These are phyloP conservation scores for Colletotrichum brevisporum DNA, from an alignment of 2,329 filamentous ascomycete species.

Conservation along the genomic window DNA sequence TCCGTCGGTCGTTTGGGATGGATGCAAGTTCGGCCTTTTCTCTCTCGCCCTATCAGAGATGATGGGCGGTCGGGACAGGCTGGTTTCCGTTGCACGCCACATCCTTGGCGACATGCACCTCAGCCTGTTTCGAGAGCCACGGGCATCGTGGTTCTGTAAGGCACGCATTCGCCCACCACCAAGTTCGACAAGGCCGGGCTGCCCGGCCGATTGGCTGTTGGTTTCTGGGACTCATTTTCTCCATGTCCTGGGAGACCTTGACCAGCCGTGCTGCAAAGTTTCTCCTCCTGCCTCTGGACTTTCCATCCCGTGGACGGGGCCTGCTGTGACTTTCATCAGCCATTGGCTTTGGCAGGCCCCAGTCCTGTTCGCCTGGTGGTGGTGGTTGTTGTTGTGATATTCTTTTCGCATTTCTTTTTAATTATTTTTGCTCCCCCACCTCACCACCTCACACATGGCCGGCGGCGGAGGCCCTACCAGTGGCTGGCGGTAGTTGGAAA, in stretches of 20 bases:
- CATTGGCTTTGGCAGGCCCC: no score
- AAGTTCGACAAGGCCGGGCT: slow-evolving; percentile 1
- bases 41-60: slow-evolving; percentile 5
- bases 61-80: slow-evolving; percentile 6
- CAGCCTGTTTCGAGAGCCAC: slow-evolving; percentile 24
- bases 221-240: neutral
- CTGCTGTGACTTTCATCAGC: neutral
- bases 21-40: slow-evolving; percentile 9
- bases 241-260: neutral
- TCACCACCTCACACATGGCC: neutral
- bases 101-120: slow-evolving; percentile 29
- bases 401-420: neutral
- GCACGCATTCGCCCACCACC: slow-evolving; percentile 1
- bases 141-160: slow-evolving; percentile 10
- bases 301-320: neutral
- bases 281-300: neutral
- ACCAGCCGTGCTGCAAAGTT: neutral
- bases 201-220: slow-evolving; percentile 16
- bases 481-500: slow-evolving; percentile 30
- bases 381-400: neutral
- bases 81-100: slow-evolving; percentile 18
- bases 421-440: no score
- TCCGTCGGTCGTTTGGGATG: slow-evolving; percentile 14
- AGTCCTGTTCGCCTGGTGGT: slow-evolving; percentile 11
- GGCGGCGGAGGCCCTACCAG: slow-evolving; percentile 16